Conservation (phyloP, 1,284 basidiomycete species). For the Tremellales sp. region DNA sequence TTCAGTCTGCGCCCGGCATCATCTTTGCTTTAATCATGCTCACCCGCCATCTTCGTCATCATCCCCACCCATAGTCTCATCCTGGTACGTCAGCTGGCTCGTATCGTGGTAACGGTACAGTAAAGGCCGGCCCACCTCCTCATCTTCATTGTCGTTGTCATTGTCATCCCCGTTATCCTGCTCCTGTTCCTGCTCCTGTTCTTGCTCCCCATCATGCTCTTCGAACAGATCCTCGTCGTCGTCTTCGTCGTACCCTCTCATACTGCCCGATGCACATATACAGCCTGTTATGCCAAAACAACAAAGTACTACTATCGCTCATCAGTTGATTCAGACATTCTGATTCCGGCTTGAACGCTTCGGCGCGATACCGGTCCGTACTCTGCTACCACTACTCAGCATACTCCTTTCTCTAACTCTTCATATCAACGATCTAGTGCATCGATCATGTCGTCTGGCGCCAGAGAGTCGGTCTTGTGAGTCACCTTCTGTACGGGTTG, state of each 20-base stretch:
- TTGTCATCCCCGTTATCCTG: slow-evolving; percentile 7
- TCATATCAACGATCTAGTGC: too few relatives aligned
- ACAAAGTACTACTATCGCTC: too few relatives aligned
- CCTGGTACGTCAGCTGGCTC: slow-evolving; percentile 17
- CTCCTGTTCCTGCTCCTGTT: slow-evolving; percentile 12
- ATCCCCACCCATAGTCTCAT: slow-evolving; percentile 6
- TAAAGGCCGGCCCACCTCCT: slow-evolving; percentile 11
- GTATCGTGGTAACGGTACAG: slow-evolving; percentile 7
- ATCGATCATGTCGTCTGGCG: slow-evolving; percentile 52
- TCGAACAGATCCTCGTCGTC: slow-evolving; percentile 39
- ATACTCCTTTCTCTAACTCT: not conserved
- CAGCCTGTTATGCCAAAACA: too few relatives aligned
- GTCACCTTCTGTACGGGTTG: slow-evolving; percentile 9
- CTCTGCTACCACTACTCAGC: not conserved
- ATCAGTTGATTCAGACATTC: not conserved
- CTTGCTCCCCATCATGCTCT: slow-evolving; percentile 28
- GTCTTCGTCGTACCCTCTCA: slow-evolving; percentile 41
- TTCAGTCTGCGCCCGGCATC: slow-evolving; percentile 14
- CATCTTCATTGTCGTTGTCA: slow-evolving; percentile 19
- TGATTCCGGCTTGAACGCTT: not conserved
- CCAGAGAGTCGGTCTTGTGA: slow-evolving; percentile 81
- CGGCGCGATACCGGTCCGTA: not conserved
- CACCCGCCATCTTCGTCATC: slow-evolving; percentile 13
- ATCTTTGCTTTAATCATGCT: slow-evolving; percentile 9
- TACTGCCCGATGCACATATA: too few relatives aligned